A percentile compares a stretch with the other conserved stretches of the same genome.
Evolutionary conservation across 805 yeast genomes (phyloP).

Genomic region (Ogataea pignaliae): DNA sequence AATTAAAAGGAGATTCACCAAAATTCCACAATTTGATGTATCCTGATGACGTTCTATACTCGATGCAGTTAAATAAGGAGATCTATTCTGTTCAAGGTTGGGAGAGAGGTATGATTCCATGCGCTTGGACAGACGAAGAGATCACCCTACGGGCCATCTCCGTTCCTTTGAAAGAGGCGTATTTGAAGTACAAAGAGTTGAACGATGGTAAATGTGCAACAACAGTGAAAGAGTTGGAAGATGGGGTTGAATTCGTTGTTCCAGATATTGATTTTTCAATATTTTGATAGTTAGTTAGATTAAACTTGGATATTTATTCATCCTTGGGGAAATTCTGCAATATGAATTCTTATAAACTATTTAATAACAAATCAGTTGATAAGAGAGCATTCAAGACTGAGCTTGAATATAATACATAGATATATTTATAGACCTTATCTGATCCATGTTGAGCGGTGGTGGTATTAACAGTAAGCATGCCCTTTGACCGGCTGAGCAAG

Average conservation of each 20-base stretch:
- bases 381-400: too few relatives aligned
- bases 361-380: too few relatives aligned
- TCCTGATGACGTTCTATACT: slow-evolving; percentile 57
- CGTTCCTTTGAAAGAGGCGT: slow-evolving; percentile 42
- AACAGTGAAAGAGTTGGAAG: slow-evolving; percentile 36
- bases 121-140: slow-evolving; percentile 48
- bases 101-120: slow-evolving; percentile 45
- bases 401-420: too few relatives aligned
- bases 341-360: too few relatives aligned
- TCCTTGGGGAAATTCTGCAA: too few relatives aligned
- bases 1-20: slow-evolving; percentile 40
- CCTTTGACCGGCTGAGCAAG: too few relatives aligned
- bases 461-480: too few relatives aligned
- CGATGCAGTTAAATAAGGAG: slow-evolving; percentile 37
- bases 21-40: slow-evolving; percentile 46
- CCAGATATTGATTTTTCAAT: slow-evolving; percentile 22
- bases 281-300: not conserved
- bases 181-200: slow-evolving; percentile 34
- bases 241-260: slow-evolving; percentile 32
- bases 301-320: too few relatives aligned
- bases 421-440: too few relatives aligned
- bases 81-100: slow-evolving; percentile 19
- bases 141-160: slow-evolving; percentile 39
- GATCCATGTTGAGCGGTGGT: too few relatives aligned
- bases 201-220: slow-evolving; percentile 35